These are phyloP conservation scores for Leccinellum rugosiceps DNA, from an alignment of 768 basidiomycete genomes.

Conservation along the genomic window DNA sequence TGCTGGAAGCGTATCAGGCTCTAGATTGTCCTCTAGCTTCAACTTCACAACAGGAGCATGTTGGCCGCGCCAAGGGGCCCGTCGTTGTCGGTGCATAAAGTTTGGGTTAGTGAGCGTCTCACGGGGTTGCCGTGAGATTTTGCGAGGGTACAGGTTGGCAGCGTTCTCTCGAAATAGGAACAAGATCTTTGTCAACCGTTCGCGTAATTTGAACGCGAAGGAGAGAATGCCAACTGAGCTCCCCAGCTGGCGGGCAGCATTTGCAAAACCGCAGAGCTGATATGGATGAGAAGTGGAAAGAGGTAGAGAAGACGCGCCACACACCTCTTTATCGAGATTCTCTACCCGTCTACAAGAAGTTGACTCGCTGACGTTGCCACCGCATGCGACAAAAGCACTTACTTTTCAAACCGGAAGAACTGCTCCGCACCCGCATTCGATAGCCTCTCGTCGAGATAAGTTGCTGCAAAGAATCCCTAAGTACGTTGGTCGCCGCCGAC, in stretches of 20 bases:
- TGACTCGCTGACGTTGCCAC: conserved; percentile 5
- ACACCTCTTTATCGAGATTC: conserved; percentile 47
- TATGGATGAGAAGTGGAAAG: conserved; percentile 11
- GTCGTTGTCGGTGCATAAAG: conserved; percentile 32
- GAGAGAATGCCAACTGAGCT: conserved; percentile 56
- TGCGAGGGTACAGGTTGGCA: conserved; percentile 53
- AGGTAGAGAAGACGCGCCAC: background rate
- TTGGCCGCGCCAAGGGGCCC: conserved; percentile 31
- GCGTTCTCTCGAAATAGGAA: conserved; percentile 55
- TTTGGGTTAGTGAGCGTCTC: conserved; percentile 39
- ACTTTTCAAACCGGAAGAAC: conserved; percentile 49
- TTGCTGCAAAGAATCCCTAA: conserved; percentile 27
- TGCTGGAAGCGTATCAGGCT: conserved; percentile 46
- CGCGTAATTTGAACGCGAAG: conserved; percentile 49
- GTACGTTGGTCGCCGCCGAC: conserved; percentile 2
- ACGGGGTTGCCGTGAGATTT: conserved; percentile 37
- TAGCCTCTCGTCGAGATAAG: conserved; percentile 47
- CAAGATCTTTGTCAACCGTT: conserved; percentile 48
- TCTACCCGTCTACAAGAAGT: conserved; percentile 38
- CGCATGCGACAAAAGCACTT: conserved; percentile 7
- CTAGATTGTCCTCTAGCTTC: conserved; percentile 38
- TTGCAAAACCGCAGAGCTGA: conserved; percentile 51
- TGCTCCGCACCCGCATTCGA: conserved; percentile 48
- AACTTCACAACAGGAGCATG: conserved; percentile 38
- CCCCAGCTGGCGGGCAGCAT: conserved; percentile 53